These are phyloP conservation scores for Paraurostyla sp. DNA, from an alignment of 73 alveolate species.

Conservation along the genomic window DNA sequence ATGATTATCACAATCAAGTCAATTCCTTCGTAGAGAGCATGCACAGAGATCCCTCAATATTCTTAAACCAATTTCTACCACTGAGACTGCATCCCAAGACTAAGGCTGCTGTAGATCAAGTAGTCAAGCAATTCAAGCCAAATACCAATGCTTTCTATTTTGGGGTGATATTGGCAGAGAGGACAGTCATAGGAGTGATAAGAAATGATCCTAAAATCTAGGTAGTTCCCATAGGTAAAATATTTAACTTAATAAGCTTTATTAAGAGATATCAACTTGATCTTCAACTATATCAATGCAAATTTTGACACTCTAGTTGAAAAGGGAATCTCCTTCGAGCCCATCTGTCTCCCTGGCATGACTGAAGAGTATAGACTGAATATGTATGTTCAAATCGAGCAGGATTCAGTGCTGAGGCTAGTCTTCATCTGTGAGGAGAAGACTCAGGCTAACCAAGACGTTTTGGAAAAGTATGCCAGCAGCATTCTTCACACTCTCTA, in stretches of 20 bases:
- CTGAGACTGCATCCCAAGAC: conserved; percentile 40
- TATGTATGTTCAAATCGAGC: not conserved
- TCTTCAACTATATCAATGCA: conserved; percentile 24
- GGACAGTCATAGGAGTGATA: conserved; percentile 36
- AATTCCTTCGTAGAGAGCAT: not conserved
- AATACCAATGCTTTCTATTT: not conserved
- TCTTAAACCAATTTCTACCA: conserved; percentile 13
- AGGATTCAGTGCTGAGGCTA: not conserved
- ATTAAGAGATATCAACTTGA: conserved; percentile 50
- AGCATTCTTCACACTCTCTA: not conserved
- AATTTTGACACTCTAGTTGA: not conserved
- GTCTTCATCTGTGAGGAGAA: conserved; percentile 30
- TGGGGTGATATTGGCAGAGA: conserved; percentile 46
- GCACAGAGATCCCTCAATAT: conserved; percentile 41
- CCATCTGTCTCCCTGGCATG: conserved; percentile 59
- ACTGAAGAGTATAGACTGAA: conserved; percentile 25
- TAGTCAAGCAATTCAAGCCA: not conserved
- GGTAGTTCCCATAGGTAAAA: conserved; percentile 16
- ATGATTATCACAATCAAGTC: not conserved
- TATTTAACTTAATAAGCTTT: conserved; percentile 21
- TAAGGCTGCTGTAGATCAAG: not conserved
- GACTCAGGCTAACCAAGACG: not conserved
- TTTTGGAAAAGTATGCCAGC: not conserved
- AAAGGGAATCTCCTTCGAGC: not conserved
- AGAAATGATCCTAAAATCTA: not conserved